Conservation (phyloP, 768 basidiomycete species). For the Suillus americanus region DNA sequence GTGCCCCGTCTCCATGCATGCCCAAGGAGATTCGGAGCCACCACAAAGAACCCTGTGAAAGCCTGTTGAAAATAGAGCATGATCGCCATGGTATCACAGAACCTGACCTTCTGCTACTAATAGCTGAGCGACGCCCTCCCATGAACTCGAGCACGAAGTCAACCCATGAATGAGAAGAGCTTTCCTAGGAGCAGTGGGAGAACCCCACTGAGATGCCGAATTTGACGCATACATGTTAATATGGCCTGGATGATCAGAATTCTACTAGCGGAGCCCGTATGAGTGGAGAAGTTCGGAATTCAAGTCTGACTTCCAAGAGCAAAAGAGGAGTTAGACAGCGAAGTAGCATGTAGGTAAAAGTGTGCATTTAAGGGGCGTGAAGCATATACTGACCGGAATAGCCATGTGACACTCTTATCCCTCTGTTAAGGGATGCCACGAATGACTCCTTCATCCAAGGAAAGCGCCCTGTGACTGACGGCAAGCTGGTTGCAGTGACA, state of each 20-base stretch:
- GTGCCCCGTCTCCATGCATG: slow-evolving; percentile 12
- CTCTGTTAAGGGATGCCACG: background rate
- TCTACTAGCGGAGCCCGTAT: no score
- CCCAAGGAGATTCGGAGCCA: slow-evolving; percentile 19
- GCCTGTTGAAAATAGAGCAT: background rate
- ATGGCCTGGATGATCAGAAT: background rate
- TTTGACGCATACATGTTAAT: background rate
- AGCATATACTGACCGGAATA: background rate
- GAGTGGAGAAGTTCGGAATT: background rate
- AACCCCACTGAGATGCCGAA: slow-evolving; percentile 19
- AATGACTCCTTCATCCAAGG: background rate
- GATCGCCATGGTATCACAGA: background rate
- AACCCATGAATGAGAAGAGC: slow-evolving; percentile 19
- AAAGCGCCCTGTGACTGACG: background rate
- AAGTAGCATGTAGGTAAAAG: background rate
- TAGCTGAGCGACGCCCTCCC: slow-evolving; percentile 16
- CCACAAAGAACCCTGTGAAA: slow-evolving; percentile 18
- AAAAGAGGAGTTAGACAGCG: background rate
- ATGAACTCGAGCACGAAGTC: slow-evolving; percentile 16
- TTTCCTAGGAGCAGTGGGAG: slow-evolving; percentile 12
- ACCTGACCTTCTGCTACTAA: slow-evolving; percentile 18
- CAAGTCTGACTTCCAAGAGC: background rate
- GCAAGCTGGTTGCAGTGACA: background rate
- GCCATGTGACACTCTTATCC: background rate
- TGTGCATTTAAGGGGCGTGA: background rate